These are phyloP conservation scores for Xylona heveae DNA, from an alignment of 495 filamentous ascomycete genomes.

Conservation along the genomic window DNA sequence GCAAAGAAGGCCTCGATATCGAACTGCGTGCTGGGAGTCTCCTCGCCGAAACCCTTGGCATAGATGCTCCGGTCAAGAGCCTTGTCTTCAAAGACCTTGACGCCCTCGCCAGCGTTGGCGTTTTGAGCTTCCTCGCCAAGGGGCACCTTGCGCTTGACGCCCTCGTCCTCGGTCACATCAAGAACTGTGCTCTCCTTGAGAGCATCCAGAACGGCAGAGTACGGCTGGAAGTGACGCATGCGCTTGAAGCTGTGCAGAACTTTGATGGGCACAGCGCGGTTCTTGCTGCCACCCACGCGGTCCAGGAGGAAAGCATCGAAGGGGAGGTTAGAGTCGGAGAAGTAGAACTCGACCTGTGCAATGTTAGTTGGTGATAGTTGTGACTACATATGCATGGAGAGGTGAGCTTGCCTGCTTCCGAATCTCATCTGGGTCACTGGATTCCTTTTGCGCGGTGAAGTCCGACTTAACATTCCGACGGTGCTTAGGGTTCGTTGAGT, in stretches of 20 bases:
- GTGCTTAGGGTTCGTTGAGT: not conserved
- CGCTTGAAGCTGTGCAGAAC: slow-evolving; percentile 70
- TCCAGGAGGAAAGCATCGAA: slow-evolving; percentile 70
- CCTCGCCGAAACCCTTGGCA: slow-evolving; percentile 76
- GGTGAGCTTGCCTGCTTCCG: slow-evolving; percentile 42
- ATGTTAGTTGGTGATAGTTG: not conserved
- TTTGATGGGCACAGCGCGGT: slow-evolving; percentile 56
- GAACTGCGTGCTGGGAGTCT: slow-evolving; percentile 58
- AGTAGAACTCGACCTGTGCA: slow-evolving; percentile 93
- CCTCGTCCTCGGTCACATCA: slow-evolving; percentile 41
- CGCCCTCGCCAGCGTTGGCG: slow-evolving; percentile 19
- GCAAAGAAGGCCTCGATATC: slow-evolving; percentile 85
- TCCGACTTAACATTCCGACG: slow-evolving; percentile 51
- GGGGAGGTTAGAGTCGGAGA: slow-evolving; percentile 78
- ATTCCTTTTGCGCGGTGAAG: slow-evolving; percentile 34
- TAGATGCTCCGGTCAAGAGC: slow-evolving; percentile 42
- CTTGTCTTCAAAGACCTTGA: slow-evolving; percentile 34
- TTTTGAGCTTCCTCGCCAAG: slow-evolving; percentile 25
- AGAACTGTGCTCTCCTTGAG: slow-evolving; percentile 51
- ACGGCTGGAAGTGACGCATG: slow-evolving; percentile 81
- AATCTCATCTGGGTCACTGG: slow-evolving; percentile 54
- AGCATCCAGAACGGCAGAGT: slow-evolving; percentile 58
- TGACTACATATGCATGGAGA: not conserved
- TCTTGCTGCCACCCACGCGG: slow-evolving; percentile 50
- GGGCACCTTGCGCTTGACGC: slow-evolving; percentile 52